Evolutionary conservation across 345 rosid genomes (phyloP).

Genomic region (Luvunga scandens): DNA sequence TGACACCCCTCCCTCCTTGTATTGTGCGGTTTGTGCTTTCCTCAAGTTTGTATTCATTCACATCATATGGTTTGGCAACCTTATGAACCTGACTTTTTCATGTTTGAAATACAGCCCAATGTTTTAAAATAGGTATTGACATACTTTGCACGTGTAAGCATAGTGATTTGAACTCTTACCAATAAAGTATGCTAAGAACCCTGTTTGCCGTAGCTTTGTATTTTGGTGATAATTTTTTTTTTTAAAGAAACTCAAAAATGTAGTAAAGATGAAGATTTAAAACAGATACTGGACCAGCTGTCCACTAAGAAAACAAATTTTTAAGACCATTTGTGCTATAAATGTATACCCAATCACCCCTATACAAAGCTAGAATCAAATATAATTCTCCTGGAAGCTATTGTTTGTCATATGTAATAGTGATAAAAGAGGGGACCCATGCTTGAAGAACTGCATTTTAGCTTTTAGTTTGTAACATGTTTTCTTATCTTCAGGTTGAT

Average conservation of each 20-base stretch:
- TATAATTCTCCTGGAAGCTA: not conserved
- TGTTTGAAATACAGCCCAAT: not conserved
- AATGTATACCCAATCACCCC: too few species aligned
- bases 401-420: not conserved
- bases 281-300: too few species aligned
- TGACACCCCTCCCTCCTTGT: not conserved
- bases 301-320: too few species aligned
- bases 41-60: not conserved
- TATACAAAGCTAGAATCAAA: too few species aligned
- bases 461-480: not conserved
- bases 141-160: not conserved
- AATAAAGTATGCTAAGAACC: not conserved
- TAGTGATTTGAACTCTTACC: not conserved
- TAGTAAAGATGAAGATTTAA: too few species aligned
- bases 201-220: not conserved
- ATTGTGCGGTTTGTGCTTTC: not conserved
- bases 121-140: not conserved
- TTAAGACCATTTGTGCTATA: too few species aligned
- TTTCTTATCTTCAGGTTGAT: not conserved
- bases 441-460: not conserved
- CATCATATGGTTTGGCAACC: not conserved
- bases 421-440: not conserved
- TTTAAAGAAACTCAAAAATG: too few species aligned
- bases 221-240: not conserved
- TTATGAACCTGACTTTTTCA: not conserved